Percentiles rank a stretch among this genome's conserved stretches.
These are phyloP conservation scores for Gamarada debralockiae DNA, from an alignment of 495 filamentous ascomycete genomes.

Conservation along the genomic window DNA sequence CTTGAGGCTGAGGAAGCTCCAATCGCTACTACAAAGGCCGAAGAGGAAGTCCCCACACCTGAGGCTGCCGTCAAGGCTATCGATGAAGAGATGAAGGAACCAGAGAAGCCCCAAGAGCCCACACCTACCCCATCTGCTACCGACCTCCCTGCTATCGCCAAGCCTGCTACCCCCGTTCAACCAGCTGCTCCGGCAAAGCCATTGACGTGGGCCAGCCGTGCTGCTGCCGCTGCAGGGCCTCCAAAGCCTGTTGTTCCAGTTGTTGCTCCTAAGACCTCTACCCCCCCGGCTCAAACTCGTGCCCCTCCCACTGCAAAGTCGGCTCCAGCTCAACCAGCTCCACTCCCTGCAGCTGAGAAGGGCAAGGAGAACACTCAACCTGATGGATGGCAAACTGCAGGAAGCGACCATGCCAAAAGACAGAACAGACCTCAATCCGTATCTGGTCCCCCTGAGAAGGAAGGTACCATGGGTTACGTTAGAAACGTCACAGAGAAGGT, in stretches of 20 bases:
- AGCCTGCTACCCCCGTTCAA: slow-evolving; percentile 39
- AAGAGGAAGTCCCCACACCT: slow-evolving; percentile 17
- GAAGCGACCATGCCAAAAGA: slow-evolving; percentile 70
- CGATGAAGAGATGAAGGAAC: slow-evolving; percentile 32
- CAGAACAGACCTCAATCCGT: slow-evolving; percentile 62
- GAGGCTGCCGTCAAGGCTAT: slow-evolving; percentile 31
- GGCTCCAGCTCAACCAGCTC: slow-evolving; percentile 28
- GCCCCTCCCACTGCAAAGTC: slow-evolving; percentile 17
- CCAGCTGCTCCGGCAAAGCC: slow-evolving; percentile 42
- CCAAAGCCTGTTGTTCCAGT: slow-evolving; percentile 41
- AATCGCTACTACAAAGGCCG: slow-evolving; percentile 23
- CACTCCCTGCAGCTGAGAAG: slow-evolving; percentile 36
- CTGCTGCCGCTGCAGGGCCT: slow-evolving; percentile 42
- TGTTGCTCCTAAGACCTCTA: slow-evolving; percentile 24
- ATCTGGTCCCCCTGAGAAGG: slow-evolving; percentile 53
- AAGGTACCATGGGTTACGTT: slow-evolving; percentile 75
- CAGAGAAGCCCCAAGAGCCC: slow-evolving; percentile 45
- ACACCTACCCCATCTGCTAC: slow-evolving; percentile 42
- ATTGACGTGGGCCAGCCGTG: slow-evolving; percentile 90
- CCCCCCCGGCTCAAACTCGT: slow-evolving; percentile 22
- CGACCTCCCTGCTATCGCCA: slow-evolving; percentile 33
- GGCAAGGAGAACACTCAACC: slow-evolving; percentile 22
- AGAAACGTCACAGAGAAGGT: slow-evolving; percentile 92
- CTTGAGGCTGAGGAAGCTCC: slow-evolving; percentile 28
- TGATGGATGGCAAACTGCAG: slow-evolving; percentile 77